These are phyloP conservation scores for Harringtonia aguacate DNA, from an alignment of 2,329 filamentous ascomycete genomes.

Conservation along the genomic window DNA sequence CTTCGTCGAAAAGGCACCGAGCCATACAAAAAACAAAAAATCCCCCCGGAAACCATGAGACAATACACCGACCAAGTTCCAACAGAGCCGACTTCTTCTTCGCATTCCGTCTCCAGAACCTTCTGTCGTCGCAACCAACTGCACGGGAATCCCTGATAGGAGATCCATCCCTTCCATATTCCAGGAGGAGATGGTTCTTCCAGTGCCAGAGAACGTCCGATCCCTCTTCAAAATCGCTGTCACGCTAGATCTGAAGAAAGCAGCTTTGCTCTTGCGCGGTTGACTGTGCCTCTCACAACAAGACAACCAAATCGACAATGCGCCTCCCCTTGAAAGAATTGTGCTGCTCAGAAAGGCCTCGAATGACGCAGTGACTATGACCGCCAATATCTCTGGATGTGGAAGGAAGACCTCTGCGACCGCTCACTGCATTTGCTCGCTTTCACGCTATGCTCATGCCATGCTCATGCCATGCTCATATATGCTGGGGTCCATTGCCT, in stretches of 20 bases:
- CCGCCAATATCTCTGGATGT: not conserved
- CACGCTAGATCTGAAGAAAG: constrained; percentile 3
- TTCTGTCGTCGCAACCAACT: not conserved
- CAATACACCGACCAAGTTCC: too few species aligned
- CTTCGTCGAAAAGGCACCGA: not conserved
- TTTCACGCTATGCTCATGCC: too few species aligned
- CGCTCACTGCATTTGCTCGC: constrained; percentile 44
- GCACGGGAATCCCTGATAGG: not conserved
- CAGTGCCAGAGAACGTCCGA: not conserved
- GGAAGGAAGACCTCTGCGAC: constrained; percentile 12
- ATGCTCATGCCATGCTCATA: too few species aligned
- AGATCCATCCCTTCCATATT: not conserved
- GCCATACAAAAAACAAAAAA: not conserved
- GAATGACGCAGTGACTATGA: not conserved
- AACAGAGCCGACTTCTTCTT: not conserved
- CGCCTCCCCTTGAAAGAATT: not conserved
- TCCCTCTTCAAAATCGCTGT: constrained; percentile 5
- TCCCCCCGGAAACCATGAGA: not conserved
- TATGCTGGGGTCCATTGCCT: constrained; percentile 18
- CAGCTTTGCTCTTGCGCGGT: not conserved
- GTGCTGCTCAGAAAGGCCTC: constrained; percentile 5
- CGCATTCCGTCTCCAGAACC: too few species aligned
- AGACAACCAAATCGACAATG: not conserved
- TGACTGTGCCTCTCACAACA: not conserved
- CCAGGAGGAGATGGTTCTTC: too few species aligned